phyloP scores from a whole-genome alignment of 495 filamentous ascomycete species.

The Daldinia concentrica region DNA sequence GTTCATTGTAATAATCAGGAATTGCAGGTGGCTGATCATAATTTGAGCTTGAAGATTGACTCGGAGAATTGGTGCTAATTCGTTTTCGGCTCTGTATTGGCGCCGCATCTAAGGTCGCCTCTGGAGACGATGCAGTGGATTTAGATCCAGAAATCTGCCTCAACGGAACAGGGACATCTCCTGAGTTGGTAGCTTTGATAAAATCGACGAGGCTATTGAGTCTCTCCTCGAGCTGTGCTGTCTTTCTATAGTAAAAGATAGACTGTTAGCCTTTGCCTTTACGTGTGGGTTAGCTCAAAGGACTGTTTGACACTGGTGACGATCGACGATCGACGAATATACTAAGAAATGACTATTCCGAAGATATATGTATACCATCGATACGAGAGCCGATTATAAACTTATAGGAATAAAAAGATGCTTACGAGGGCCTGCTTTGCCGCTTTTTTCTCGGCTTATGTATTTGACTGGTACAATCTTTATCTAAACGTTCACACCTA shows the following conservation, averaged over 20 bases:
- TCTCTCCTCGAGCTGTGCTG: slow-evolving; percentile 48
- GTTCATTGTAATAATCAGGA: slow-evolving; percentile 41
- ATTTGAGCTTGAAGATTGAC: slow-evolving; percentile 5
- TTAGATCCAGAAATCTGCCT: slow-evolving; percentile 2
- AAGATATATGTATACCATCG: neutral
- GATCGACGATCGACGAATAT: neutral
- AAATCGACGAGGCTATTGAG: slow-evolving; percentile 48
- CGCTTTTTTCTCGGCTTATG: slow-evolving; percentile 51
- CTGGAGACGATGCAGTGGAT: neutral
- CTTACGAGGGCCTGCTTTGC: slow-evolving; percentile 49
- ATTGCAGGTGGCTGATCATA: slow-evolving; percentile 13
- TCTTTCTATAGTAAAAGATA: slow-evolving; percentile 35
- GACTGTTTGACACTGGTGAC: neutral
- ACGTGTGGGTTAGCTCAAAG: neutral
- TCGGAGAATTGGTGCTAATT: neutral
- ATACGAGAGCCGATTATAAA: neutral
- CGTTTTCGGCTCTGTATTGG: slow-evolving; percentile 6
- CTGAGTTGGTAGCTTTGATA: slow-evolving; percentile 40
- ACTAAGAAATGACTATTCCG: neutral
- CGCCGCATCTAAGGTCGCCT: neutral
- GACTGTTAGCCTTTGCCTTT: slow-evolving; percentile 7
- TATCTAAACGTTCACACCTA: slow-evolving; percentile 48
- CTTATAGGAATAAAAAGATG: slow-evolving; percentile 10
- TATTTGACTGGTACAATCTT: slow-evolving; percentile 46
- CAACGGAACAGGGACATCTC: slow-evolving; percentile 33